Percentiles rank a stretch among this genome's conserved stretches.
Conservation (phyloP, 192 early-diverging fungal species). For the Geranomyces michiganensis region DNA sequence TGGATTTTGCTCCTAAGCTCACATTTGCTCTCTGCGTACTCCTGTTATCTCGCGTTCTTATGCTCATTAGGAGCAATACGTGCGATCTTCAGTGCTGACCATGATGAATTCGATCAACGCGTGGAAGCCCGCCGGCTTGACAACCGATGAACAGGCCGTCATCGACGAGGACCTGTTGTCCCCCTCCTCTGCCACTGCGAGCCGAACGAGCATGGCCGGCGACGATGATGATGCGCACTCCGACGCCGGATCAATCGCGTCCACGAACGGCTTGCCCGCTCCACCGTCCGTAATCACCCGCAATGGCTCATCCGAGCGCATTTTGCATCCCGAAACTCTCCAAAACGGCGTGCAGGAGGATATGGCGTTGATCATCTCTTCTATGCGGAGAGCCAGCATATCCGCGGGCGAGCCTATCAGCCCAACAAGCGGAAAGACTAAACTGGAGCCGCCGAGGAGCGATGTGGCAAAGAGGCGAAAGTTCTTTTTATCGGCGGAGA, state of each 20-base stretch:
- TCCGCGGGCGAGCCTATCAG: background rate
- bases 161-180: constrained; percentile 16
- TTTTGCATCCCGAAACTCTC: constrained; percentile 30
- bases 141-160: constrained; percentile 13
- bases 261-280: constrained; percentile 22
- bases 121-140: constrained; percentile 22
- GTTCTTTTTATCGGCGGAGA: constrained; percentile 16
- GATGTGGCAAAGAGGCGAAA: constrained; percentile 31
- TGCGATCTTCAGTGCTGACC: constrained; percentile 26
- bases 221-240: constrained; percentile 8
- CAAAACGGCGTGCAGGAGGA: constrained; percentile 25
- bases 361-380: constrained; percentile 26
- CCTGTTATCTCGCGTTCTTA: no score
- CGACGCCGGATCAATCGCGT: constrained; percentile 21
- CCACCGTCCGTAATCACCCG: constrained; percentile 15
- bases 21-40: no score
- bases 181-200: background rate
- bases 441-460: constrained; percentile 19
- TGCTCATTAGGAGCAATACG: constrained; percentile 20
- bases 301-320: constrained; percentile 26
- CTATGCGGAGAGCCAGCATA: constrained; percentile 12
- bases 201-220: background rate
- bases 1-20: no score
- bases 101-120: constrained; percentile 28
- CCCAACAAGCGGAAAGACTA: constrained; percentile 2